Conservation (phyloP, 139 green algal species). For the Auxenochlorella pyrenoidosa region DNA sequence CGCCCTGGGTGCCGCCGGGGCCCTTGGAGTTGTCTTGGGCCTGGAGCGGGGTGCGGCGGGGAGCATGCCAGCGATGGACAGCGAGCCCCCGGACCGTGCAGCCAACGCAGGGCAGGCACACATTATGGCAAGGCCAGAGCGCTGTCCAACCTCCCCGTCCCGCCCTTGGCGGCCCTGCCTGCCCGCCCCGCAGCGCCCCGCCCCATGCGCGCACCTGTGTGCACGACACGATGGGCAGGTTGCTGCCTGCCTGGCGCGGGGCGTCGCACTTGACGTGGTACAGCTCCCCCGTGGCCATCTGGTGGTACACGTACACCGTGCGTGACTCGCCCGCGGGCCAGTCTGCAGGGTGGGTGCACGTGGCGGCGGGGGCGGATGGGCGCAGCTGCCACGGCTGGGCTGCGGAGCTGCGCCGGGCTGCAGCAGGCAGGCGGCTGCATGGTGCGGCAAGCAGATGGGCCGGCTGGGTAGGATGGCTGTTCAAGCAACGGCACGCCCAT, state of each 20-base stretch:
- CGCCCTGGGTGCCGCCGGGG: neutral
- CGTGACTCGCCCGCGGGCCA: conserved; percentile 13
- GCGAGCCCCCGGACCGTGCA: neutral
- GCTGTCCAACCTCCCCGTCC: no score
- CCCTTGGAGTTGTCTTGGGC: conserved; percentile 2
- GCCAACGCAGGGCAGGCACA: neutral
- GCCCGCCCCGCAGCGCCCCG: neutral
- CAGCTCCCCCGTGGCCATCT: conserved; percentile 27
- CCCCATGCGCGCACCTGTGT: neutral
- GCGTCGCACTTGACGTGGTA: conserved; percentile 39
- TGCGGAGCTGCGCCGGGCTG: no score
- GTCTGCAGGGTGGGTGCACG: neutral
- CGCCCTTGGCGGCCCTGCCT: no score
- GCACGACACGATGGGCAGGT: conserved; percentile 19
- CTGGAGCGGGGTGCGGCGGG: neutral
- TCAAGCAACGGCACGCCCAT: no score
- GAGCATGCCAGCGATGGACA: neutral
- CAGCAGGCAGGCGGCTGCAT: no score
- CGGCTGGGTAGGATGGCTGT: no score
- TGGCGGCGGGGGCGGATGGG: no score
- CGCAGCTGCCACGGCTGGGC: neutral
- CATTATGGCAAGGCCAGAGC: no score
- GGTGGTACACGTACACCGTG: conserved; percentile 22
- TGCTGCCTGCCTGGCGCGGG: neutral
- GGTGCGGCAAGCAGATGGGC: no score